Percentiles rank a stretch among this genome's conserved stretches.
These are phyloP conservation scores for Gynochthodes officinalis DNA, from an alignment of 257 asterid species.

Conservation along the genomic window DNA sequence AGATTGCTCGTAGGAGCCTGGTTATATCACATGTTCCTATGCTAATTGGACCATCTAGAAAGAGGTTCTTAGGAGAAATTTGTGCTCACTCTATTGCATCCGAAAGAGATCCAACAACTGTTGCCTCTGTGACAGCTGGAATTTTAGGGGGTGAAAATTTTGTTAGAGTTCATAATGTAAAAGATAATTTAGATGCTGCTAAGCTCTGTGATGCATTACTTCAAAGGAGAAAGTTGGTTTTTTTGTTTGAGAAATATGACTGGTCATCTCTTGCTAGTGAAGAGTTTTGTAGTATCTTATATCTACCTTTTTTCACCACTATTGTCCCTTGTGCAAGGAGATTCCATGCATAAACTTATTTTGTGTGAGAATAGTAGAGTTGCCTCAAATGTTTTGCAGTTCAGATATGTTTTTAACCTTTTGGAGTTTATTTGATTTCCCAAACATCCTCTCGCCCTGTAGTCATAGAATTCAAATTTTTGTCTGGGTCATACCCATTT, in stretches of 20 bases:
- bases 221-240: constrained; percentile 31
- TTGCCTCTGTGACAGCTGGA: constrained; percentile 64
- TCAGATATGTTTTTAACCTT: no score
- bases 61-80: constrained; percentile 83
- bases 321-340: background rate
- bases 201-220: constrained; percentile 80
- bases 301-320: background rate
- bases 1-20: constrained; percentile 57
- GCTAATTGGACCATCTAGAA: constrained; percentile 80
- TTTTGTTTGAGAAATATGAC: background rate
- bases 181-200: constrained; percentile 65
- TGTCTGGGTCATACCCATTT: no score
- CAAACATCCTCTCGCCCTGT: no score
- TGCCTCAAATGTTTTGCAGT: background rate
- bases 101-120: constrained; percentile 77
- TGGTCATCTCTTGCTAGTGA: no score
- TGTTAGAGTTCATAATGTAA: constrained; percentile 83
- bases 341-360: no score
- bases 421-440: background rate
- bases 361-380: no score
- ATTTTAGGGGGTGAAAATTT: constrained; percentile 77
- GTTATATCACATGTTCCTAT: constrained; percentile 69
- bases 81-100: constrained; percentile 46
- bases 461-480: background rate
- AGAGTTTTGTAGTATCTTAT: no score